A percentile compares a stretch with the other conserved stretches of the same genome.
Evolutionary conservation across 306 rosid species (phyloP).

Genomic region (Quercus berberidifolia): DNA sequence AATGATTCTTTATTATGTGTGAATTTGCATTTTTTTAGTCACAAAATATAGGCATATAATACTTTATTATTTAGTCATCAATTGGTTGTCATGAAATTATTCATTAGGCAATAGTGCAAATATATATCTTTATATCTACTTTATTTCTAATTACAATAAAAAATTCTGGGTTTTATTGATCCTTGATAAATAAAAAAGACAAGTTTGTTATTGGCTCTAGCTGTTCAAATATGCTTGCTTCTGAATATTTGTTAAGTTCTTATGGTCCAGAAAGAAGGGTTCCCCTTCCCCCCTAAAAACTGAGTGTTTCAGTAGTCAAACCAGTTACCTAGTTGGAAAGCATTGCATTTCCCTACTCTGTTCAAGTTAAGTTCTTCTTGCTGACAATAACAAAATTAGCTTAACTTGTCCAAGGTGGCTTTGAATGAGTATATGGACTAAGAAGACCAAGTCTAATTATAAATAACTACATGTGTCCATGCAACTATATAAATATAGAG

Average conservation of each 20-base stretch:
- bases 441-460: not conserved
- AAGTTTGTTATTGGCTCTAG: not conserved
- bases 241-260: not conserved
- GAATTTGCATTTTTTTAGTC: not conserved
- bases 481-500: not conserved
- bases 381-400: not conserved
- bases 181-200: not conserved
- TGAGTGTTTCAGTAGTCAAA: not conserved
- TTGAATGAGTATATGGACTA: not conserved
- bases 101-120: slow-evolving; percentile 3
- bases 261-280: not conserved
- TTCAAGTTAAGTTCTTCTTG: not conserved
- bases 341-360: not conserved
- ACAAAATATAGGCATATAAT: not conserved
- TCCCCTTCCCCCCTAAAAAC: too few species aligned
- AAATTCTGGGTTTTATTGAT: not conserved
- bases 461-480: too few species aligned
- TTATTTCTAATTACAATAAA: not conserved
- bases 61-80: not conserved
- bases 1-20: not conserved
- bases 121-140: not conserved
- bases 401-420: not conserved
- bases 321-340: not conserved
- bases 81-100: not conserved
- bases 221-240: not conserved